These are phyloP conservation scores for Cunninghamia lanceolata DNA, from an alignment of 75 land plant species.

Conservation along the genomic window DNA sequence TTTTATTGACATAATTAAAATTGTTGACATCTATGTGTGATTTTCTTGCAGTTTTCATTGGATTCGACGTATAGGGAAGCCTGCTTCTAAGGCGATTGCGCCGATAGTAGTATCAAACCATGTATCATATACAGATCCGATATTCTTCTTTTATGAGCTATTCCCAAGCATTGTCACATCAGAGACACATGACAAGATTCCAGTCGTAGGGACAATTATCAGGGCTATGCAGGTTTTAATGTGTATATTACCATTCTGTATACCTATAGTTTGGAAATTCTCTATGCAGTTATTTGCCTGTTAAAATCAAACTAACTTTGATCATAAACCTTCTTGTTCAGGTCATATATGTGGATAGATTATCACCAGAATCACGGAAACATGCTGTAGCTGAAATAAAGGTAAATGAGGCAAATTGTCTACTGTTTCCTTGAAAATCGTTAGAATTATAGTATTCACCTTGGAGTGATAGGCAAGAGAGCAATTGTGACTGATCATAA, in stretches of 20 bases:
- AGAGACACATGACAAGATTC: conserved; percentile 77
- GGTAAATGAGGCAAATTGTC: conserved; percentile 38
- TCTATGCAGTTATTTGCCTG: background rate
- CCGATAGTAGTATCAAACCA: conserved; percentile 97
- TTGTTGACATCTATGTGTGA: background rate
- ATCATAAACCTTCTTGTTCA: background rate
- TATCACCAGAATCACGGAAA: conserved; percentile 76
- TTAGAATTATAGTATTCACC: background rate
- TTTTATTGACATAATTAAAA: background rate
- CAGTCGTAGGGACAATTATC: conserved; percentile 90
- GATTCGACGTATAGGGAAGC: conserved; percentile 83
- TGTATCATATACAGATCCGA: conserved; percentile 93
- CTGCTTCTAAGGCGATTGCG: conserved; percentile 79
- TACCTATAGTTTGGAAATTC: background rate
- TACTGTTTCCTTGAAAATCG: background rate
- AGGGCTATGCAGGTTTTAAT: conserved; percentile 88
- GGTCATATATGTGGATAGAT: conserved; percentile 83
- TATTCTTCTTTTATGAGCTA: conserved; percentile 88
- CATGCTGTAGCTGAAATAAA: conserved; percentile 87
- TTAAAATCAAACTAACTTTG: background rate
- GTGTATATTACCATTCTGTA: background rate
- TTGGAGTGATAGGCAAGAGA: background rate
- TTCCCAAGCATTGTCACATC: conserved; percentile 91
- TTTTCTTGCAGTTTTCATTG: conserved; percentile 74
- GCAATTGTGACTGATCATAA: background rate